Evolutionary conservation across 2,329 filamentous ascomycete species (phyloP), one percentile per base, ranked within the genome.

Genomic region (Paraphaeosphaeria sporulosa): DNA sequence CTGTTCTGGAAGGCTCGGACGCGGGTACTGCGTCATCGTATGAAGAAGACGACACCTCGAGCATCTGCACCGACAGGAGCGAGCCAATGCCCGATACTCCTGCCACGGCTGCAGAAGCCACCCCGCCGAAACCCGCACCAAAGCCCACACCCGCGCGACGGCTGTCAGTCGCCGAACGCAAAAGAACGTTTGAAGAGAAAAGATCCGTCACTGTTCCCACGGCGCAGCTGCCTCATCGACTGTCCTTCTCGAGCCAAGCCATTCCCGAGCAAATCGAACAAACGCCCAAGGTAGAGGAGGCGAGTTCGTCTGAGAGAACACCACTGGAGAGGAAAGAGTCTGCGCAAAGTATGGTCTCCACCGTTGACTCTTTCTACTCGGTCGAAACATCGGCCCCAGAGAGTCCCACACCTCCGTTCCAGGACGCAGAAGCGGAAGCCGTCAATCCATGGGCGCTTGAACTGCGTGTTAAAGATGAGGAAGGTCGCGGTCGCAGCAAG

Each of bases 281-380:
- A 59, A 34, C 57, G 63, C 42, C 57, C 63, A 44, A 55, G 53
- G 23, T 49, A 23, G 17, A 58, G 61, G n/a, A 64, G 60, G 52
- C 63, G 40, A 34, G 48, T 42, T 19, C 36, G 64, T 5, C 47
- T 8, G n/a, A 57, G 60, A 23, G 38, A 42, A n/a, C 59, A 62
- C 32, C 64, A 58, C 21, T 72, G 6, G 64, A 70, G 25, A 68
- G 63, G 10, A 68, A 71, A 25, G 63, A 69, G 10, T 71, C 71
- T 10, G 56, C 70, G 4, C 59, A 65, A 25, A 79, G 78, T 61
- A 54, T 76, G 17, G 55, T 71, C 30, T 79, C 77, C 2, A 76
- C 71, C 47, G 58, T 63, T n/a, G 75, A 78, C 55, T 77, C 76
- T 0, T 80, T 79, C 66, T 74, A 79, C 57, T 78, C 76, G 2